phyloP scores from a whole-genome alignment of 768 basidiomycete genomes.

The Glaciozyma martinii region DNA sequence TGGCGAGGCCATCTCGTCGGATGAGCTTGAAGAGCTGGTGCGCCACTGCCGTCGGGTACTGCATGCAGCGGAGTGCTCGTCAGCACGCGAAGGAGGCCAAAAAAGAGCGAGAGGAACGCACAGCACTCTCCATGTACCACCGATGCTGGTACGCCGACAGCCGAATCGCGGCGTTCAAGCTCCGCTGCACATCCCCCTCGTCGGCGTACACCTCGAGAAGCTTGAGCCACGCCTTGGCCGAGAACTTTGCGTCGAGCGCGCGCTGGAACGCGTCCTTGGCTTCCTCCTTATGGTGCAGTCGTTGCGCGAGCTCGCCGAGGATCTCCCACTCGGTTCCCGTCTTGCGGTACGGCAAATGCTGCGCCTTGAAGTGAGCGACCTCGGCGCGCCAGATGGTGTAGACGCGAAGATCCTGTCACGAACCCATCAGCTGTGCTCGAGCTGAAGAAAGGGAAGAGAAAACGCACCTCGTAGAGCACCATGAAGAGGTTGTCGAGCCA shows the following conservation, averaged over 20 bases:
- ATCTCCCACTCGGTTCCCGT: conserved; percentile 98
- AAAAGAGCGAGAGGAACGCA: conserved; percentile 43
- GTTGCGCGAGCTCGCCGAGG: conserved; percentile 80
- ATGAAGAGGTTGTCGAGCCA: conserved; percentile 98
- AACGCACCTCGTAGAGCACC: conserved; percentile 84
- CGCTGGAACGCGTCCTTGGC: conserved; percentile 93
- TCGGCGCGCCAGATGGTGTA: conserved; percentile 99
- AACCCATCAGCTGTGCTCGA: not conserved
- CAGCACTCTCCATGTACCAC: conserved; percentile 81
- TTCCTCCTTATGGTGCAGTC: conserved; percentile 96
- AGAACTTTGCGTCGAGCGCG: conserved; percentile 80
- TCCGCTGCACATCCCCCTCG: conserved; percentile 84
- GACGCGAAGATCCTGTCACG: conserved; percentile 72
- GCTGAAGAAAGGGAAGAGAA: not conserved
- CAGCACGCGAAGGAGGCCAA: not conserved
- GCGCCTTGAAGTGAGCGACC: conserved; percentile 96
- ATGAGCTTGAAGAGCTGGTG: conserved; percentile 88
- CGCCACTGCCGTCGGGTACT: conserved; percentile 49
- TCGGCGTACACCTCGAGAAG: conserved; percentile 94
- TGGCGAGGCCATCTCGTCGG: conserved; percentile 82
- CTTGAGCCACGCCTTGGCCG: conserved; percentile 85
- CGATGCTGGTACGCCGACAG: conserved; percentile 78
- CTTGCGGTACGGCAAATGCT: conserved; percentile 95
- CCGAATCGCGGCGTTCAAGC: conserved; percentile 82
- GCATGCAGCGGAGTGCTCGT: not conserved